Conservation (phyloP, 768 basidiomycete species). For the Pisolithus tinctorius region DNA sequence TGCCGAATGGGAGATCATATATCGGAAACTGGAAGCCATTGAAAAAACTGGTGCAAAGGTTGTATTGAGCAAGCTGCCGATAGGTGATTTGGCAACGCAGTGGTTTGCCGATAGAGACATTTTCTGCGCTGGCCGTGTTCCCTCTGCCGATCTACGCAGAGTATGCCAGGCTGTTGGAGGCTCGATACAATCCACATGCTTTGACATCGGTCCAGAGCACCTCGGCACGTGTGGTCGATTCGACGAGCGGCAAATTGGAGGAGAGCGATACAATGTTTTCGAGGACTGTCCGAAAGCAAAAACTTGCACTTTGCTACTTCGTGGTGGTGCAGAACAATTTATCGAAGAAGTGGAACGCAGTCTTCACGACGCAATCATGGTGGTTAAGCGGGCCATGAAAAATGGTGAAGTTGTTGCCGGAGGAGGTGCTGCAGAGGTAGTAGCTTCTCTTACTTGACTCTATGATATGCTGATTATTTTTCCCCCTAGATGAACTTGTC, state of each 20-base stretch:
- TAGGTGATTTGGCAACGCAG: conserved; percentile 97
- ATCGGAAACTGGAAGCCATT: conserved; percentile 92
- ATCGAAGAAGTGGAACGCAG: conserved; percentile 97
- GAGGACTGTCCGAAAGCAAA: conserved; percentile 89
- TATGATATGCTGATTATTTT: not conserved
- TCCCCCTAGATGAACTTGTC: conserved; percentile 91
- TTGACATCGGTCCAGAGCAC: conserved; percentile 85
- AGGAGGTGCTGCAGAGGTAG: conserved; percentile 93
- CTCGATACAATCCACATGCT: conserved; percentile 89
- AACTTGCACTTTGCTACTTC: conserved; percentile 89
- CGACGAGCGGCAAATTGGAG: conserved; percentile 93
- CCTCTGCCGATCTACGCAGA: conserved; percentile 81
- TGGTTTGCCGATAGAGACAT: conserved; percentile 99
- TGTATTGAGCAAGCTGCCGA: conserved; percentile 95
- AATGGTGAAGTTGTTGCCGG: conserved; percentile 97
- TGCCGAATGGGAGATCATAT: conserved; percentile 99
- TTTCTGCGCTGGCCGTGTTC: conserved; percentile 96
- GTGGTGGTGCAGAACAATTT: conserved; percentile 98
- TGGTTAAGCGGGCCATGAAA: conserved; percentile 95
- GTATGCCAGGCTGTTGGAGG: conserved; percentile 97
- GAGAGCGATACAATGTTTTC: conserved; percentile 94
- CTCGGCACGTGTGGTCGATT: conserved; percentile 91
- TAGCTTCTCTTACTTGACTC: conserved; percentile 6
- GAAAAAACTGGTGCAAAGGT: conserved; percentile 96
- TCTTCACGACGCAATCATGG: conserved; percentile 98